A percentile compares a stretch with the other conserved stretches of the same genome.
phyloP scores from a whole-genome alignment of 2,329 filamentous ascomycete genomes.

The Penicillium sp. region DNA sequence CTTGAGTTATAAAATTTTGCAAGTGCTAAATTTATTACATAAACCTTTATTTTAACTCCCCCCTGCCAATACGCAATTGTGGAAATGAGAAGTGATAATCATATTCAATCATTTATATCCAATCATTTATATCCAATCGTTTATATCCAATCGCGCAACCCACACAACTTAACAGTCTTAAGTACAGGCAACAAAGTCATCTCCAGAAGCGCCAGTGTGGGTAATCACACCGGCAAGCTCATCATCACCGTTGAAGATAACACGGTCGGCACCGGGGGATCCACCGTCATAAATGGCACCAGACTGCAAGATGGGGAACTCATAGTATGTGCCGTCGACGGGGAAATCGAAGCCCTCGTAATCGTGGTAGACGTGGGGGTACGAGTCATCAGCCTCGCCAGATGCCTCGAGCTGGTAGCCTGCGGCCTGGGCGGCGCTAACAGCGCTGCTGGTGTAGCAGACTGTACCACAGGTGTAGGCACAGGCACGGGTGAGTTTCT shows the following conservation, averaged over 20 bases:
- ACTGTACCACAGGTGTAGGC: conserved; percentile 56
- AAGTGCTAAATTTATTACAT: no score
- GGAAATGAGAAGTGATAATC: no score
- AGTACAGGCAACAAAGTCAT: conserved; percentile 66
- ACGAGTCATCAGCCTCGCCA: conserved; percentile 41
- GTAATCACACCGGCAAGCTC: conserved; percentile 66
- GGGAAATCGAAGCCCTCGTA: conserved; percentile 63
- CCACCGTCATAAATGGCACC: conserved; percentile 58
- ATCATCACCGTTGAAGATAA: conserved; percentile 61
- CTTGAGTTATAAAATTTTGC: background rate
- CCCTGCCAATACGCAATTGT: no score
- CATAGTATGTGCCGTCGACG: conserved; percentile 60
- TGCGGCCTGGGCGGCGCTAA: conserved; percentile 52
- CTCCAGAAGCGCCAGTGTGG: conserved; percentile 68
- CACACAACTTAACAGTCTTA: background rate
- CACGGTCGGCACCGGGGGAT: conserved; percentile 66
- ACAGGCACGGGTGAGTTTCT: conserved; percentile 44
- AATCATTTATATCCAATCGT: background rate
- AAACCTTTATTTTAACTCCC: no score
- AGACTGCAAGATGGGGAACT: conserved; percentile 60
- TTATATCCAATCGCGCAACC: background rate
- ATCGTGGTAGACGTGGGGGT: conserved; percentile 64
- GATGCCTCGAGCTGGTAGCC: conserved; percentile 54
- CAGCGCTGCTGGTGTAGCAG: conserved; percentile 53
- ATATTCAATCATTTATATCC: no score